Conservation (phyloP, 2,329 filamentous ascomycete genomes). For the Talaromyces verruculosus region DNA sequence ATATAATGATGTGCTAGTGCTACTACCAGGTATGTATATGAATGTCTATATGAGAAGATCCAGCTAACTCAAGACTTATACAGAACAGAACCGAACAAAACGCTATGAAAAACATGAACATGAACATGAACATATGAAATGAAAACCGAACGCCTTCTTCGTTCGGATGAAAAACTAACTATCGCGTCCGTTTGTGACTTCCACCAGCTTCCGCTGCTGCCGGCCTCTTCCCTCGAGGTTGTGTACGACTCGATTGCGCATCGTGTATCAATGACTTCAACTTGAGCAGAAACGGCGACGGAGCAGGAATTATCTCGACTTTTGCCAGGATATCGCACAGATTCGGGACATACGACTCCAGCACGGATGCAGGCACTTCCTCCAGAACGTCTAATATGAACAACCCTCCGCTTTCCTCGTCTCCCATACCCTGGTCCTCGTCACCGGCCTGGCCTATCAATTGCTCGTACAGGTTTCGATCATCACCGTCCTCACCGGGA, state of each 20-base stretch:
- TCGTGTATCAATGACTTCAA: constrained; percentile 34
- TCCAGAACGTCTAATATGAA: constrained; percentile 45
- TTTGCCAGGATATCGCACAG: constrained; percentile 39
- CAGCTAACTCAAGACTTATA: constrained; percentile 14
- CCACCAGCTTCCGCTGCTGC: constrained; percentile 22
- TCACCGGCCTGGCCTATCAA: constrained; percentile 38
- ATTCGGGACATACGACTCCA: constrained; percentile 33
- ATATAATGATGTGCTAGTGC: not conserved
- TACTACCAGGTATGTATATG: not conserved
- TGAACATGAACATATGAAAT: not conserved
- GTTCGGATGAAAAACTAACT: not conserved
- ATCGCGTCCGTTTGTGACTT: constrained; percentile 22
- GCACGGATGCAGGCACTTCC: constrained; percentile 32
- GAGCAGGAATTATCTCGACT: constrained; percentile 46
- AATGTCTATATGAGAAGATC: constrained; percentile 4
- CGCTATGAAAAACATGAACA: constrained; percentile 3
- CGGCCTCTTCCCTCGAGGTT: constrained; percentile 20
- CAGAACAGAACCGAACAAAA: not conserved
- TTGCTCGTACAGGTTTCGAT: constrained; percentile 45
- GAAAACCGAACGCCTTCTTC: not conserved
- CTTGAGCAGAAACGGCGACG: constrained; percentile 37
- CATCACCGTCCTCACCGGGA: constrained; percentile 40
- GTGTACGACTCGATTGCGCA: constrained; percentile 27
- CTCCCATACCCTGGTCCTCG: not conserved
- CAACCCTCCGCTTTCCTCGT: constrained; percentile 24